phyloP scores from a whole-genome alignment of 768 basidiomycete species.

The Inosperma sp. region DNA sequence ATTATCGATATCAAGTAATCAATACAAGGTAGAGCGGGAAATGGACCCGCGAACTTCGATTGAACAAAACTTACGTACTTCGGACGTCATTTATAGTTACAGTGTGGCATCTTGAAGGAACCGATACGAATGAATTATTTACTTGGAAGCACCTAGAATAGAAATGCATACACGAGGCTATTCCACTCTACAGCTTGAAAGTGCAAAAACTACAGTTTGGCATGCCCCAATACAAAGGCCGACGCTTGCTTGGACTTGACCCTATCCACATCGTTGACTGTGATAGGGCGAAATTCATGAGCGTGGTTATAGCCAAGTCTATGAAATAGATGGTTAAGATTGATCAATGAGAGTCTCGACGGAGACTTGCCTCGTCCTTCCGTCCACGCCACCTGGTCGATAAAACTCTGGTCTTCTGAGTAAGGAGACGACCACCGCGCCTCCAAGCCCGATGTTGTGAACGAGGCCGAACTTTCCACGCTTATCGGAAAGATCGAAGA shows the following conservation, averaged over 20 bases:
- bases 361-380: constrained; percentile 50
- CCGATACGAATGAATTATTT: no score
- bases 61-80: no score
- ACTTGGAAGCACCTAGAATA: no score
- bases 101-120: no score
- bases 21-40: no score
- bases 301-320: constrained; percentile 83
- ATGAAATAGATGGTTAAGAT: constrained; percentile 3
- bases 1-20: no score
- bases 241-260: constrained; percentile 69
- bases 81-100: no score
- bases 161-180: no score
- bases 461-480: constrained; percentile 77
- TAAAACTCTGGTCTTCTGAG: constrained; percentile 77
- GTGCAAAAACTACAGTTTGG: no score
- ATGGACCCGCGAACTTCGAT: no score
- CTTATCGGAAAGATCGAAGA: constrained; percentile 57
- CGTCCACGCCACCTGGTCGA: constrained; percentile 60
- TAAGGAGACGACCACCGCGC: constrained; percentile 72
- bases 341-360: neutral
- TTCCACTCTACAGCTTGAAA: no score
- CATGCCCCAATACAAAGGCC: constrained; percentile 41
- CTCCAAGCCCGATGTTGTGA: constrained; percentile 81
- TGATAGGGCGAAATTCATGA: constrained; percentile 57
- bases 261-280: constrained; percentile 63